Percentiles rank a stretch among this genome's conserved stretches.
These are phyloP conservation scores for Salix arbutifolia DNA, from an alignment of 345 rosid species.

Conservation along the genomic window DNA sequence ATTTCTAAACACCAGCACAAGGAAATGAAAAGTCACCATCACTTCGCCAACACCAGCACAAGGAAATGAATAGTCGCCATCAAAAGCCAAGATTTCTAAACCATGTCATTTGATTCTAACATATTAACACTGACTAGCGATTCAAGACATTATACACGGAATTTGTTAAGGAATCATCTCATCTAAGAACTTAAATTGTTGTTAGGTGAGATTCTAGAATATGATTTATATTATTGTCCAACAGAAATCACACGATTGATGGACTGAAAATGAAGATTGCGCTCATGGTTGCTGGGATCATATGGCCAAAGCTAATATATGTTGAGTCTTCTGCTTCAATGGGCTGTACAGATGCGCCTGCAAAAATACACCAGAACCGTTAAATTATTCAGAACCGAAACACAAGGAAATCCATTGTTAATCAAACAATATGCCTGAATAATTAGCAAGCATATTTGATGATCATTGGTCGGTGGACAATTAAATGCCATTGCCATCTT, in stretches of 20 bases:
- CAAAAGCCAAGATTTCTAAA: no score
- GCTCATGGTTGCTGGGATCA: constrained; percentile 29
- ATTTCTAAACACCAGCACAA: neutral
- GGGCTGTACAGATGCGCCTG: constrained; percentile 69
- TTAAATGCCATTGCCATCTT: neutral
- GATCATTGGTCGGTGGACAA: neutral
- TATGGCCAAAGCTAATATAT: constrained; percentile 80
- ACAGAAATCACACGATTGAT: constrained; percentile 20
- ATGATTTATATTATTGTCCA: no score
- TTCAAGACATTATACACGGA: constrained; percentile 26
- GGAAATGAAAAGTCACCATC: neutral
- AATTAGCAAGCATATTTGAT: neutral
- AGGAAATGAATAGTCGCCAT: neutral
- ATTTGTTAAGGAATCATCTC: no score
- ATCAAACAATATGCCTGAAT: neutral
- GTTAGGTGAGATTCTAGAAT: no score
- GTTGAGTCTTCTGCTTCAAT: constrained; percentile 75
- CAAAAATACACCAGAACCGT: constrained; percentile 8
- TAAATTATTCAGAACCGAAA: neutral
- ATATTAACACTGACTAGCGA: constrained; percentile 11
- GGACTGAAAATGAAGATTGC: constrained; percentile 55
- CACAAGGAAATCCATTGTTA: neutral
- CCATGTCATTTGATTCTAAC: neutral
- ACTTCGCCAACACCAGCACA: neutral
- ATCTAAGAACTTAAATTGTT: no score